These are phyloP conservation scores for Puccinia brachypodii DNA, from an alignment of 1,284 basidiomycete genomes.

Conservation along the genomic window DNA sequence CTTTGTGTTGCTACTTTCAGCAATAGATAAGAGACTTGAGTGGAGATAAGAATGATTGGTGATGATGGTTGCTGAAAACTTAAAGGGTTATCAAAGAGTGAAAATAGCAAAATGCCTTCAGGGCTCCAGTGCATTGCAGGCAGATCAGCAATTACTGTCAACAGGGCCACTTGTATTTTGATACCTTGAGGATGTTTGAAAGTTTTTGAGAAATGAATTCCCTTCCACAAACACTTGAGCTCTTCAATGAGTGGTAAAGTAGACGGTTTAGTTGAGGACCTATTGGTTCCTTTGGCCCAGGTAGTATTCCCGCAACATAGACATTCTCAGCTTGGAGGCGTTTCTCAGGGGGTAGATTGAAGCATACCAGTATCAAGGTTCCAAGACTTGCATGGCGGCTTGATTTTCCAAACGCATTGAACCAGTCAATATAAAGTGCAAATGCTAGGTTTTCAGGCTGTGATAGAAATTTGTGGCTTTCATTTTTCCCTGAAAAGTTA, in stretches of 20 bases:
- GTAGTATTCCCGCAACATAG: conserved; percentile 16
- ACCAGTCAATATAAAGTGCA: conserved; percentile 29
- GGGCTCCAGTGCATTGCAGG: background rate
- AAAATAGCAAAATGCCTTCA: no score
- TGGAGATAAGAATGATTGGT: no score
- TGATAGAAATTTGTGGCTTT: background rate
- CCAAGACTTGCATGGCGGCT: conserved; percentile 8
- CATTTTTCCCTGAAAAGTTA: background rate
- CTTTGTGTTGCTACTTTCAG: no score
- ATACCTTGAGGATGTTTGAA: background rate
- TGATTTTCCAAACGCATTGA: conserved; percentile 23
- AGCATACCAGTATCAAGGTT: conserved; percentile 15
- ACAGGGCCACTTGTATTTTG: conserved; percentile 10
- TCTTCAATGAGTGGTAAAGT: conserved; percentile 26
- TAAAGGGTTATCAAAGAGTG: no score
- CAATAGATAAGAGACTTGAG: no score
- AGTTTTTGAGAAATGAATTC: conserved; percentile 18
- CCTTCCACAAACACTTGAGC: background rate
- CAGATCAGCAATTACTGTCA: conserved; percentile 31
- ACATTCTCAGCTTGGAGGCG: conserved; percentile 30
- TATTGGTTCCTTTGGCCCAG: conserved; percentile 28
- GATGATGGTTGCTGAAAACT: no score
- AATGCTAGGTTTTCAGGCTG: conserved; percentile 33
- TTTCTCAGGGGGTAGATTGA: conserved; percentile 28
- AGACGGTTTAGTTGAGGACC: conserved; percentile 23